These are phyloP conservation scores for Eruca vesicaria DNA, from an alignment of 441 rosid genomes.

Conservation along the genomic window DNA sequence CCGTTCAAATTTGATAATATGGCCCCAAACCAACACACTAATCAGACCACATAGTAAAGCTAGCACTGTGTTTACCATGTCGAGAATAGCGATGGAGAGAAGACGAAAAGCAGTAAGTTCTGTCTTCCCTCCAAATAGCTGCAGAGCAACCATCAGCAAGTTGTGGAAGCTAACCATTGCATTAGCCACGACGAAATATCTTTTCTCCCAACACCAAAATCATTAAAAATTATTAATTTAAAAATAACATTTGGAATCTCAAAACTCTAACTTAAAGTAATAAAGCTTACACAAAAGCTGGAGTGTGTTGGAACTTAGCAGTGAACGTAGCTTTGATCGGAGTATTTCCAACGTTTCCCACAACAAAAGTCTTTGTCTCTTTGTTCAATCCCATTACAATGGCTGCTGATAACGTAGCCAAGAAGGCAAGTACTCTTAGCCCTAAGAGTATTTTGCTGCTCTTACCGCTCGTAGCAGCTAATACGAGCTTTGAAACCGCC, in stretches of 20 bases:
- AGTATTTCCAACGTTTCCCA: slow-evolving; percentile 69
- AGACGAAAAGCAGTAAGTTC: slow-evolving; percentile 53
- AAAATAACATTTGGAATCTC: not conserved
- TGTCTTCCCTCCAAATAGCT: slow-evolving; percentile 37
- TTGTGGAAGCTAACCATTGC: slow-evolving; percentile 68
- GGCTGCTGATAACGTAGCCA: slow-evolving; percentile 67
- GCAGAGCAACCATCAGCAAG: slow-evolving; percentile 55
- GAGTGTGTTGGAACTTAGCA: slow-evolving; percentile 84
- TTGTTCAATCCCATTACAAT: slow-evolving; percentile 80
- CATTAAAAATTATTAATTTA: not conserved
- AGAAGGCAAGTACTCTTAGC: slow-evolving; percentile 58
- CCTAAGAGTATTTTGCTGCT: slow-evolving; percentile 39
- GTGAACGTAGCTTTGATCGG: slow-evolving; percentile 58
- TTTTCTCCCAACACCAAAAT: slow-evolving; percentile 25
- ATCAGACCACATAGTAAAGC: not conserved
- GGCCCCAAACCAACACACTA: not conserved
- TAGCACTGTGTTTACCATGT: slow-evolving; percentile 52
- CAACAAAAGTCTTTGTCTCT: slow-evolving; percentile 63
- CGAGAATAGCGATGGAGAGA: slow-evolving; percentile 56
- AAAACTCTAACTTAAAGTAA: not conserved
- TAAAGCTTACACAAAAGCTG: slow-evolving; percentile 72
- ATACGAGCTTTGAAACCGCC: slow-evolving; percentile 22
- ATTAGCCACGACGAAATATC: slow-evolving; percentile 78
- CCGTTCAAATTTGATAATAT: not conserved
- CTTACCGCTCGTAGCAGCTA: slow-evolving; percentile 15